Evolutionary conservation across 352 stramenopile species (phyloP), one percentile per base, ranked within the genome.

Genomic region (Nothophytophthora sp.): DNA sequence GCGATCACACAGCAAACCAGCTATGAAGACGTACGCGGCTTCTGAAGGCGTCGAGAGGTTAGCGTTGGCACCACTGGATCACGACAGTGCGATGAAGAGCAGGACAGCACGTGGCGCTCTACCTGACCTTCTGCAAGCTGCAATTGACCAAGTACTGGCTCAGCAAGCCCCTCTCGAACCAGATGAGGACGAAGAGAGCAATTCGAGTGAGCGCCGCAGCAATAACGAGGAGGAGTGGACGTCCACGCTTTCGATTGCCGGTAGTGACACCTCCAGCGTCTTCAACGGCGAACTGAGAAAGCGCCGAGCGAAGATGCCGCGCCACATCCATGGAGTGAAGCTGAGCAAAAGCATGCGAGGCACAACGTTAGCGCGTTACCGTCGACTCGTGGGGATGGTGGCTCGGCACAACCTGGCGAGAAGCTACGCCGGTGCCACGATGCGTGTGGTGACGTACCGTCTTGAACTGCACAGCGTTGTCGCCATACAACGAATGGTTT

Each of bases 291-390:
- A 54, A 24, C 6, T 35, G 9, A 28, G 44, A 16, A 49, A 35
- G 29, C 52, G 47, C 16, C 39, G 42, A 20, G 45, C 59, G 2
- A 52, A 63, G 24, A 60, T 46, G 52, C 33, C 22, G 24, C 24
- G 46, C 10, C 63, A 63, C n/a, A 67, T 63, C 19, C 59, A 47
- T 39, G 52, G 52, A 2, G 54, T 58, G 18, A 63, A 59, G 49
- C 29, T 67, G 55, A 63, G 49, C 5, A 58, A 51, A n/a, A 51
- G 57, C 0, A 61, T 70, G 24, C 30, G 39, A 33, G 63, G 63
- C n/a, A 72, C 67, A 6, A 77, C 67, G 3, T 43, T 71, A 19
- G 67, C 67, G 5, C 50, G 63, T 19, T 77, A 72, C 43, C 67
- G 67, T 30, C 63, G 67, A 46, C 48, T 77, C 23, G 67, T 77